A percentile compares a stretch with the other conserved stretches of the same genome.
These are phyloP conservation scores for Danielia reshetovae DNA, from an alignment of 805 yeast genomes.

Conservation along the genomic window DNA sequence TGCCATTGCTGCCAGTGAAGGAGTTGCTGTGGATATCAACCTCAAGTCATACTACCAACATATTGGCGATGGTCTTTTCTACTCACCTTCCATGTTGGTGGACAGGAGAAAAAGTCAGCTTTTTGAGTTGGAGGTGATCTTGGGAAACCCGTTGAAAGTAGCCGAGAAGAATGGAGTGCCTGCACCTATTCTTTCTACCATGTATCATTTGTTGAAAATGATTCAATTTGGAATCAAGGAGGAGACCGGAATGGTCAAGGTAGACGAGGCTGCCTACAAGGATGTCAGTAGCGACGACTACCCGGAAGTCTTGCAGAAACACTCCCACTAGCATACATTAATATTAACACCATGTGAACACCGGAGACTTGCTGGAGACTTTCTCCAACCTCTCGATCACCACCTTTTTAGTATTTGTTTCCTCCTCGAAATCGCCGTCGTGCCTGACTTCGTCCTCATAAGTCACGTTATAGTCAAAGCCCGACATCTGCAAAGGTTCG, in stretches of 20 bases:
- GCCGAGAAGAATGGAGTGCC: conserved; percentile 12
- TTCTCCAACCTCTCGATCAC: conserved; percentile 58
- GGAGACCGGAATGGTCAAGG: conserved; percentile 35
- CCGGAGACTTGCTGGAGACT: conserved; percentile 54
- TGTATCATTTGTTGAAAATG: conserved; percentile 58
- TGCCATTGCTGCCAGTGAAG: conserved; percentile 66
- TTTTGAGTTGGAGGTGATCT: conserved; percentile 66
- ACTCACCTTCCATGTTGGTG: conserved; percentile 70
- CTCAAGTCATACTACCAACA: conserved; percentile 37
- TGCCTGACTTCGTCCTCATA: conserved; percentile 6
- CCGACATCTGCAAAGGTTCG: conserved; percentile 13
- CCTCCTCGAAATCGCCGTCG: background rate
- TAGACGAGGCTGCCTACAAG: conserved; percentile 9
- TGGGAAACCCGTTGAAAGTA: conserved; percentile 55
- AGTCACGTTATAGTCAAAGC: conserved; percentile 21
- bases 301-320: conserved; percentile 13
- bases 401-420: conserved; percentile 39
- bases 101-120: conserved; percentile 64
- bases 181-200: conserved; percentile 55
- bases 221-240: conserved; percentile 64
- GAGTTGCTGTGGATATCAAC: conserved; percentile 45
- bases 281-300: conserved; percentile 15
- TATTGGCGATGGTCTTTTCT: conserved; percentile 39
- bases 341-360: conserved; percentile 59
- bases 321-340: background rate